These are phyloP conservation scores for Verbascum thapsus DNA, from an alignment of 257 asterid genomes.

Conservation along the genomic window DNA sequence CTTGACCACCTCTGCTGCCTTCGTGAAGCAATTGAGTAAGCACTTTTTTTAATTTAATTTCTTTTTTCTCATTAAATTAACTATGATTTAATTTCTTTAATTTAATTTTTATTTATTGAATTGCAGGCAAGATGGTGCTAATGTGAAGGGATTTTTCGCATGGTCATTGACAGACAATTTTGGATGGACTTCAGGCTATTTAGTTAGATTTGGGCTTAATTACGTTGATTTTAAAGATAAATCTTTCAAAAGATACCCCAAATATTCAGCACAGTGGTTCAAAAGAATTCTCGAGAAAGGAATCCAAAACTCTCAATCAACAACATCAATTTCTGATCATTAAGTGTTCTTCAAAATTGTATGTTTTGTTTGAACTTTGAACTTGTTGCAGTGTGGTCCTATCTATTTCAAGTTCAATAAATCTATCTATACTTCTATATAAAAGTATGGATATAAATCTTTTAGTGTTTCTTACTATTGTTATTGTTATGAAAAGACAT, in stretches of 20 bases:
- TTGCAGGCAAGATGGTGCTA: slow-evolving; percentile 45
- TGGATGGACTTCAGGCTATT: slow-evolving; percentile 40
- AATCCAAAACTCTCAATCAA: not conserved
- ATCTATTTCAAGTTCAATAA: no score
- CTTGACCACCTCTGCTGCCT: slow-evolving; percentile 43
- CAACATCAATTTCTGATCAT: slow-evolving; percentile 21
- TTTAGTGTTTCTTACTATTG: no score
- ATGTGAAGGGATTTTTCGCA: slow-evolving; percentile 44
- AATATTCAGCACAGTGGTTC: slow-evolving; percentile 52
- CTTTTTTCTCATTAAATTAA: no score
- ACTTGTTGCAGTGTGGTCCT: no score
- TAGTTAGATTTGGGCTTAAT: slow-evolving; percentile 39
- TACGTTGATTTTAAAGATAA: slow-evolving; percentile 39
- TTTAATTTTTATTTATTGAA: no score
- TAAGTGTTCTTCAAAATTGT: slow-evolving; percentile 4
- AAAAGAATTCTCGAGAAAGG: slow-evolving; percentile 21
- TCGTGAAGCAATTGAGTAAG: slow-evolving; percentile 37
- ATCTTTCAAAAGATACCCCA: slow-evolving; percentile 32
- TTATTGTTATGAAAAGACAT: no score
- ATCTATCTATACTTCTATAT: no score
- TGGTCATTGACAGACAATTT: slow-evolving; percentile 51
- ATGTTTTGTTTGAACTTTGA: no score
- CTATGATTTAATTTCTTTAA: no score
- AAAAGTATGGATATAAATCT: no score
- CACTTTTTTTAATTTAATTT: not conserved